Evolutionary conservation across 2,329 filamentous ascomycete genomes (phyloP).

Genomic region (Fusarium albidum): DNA sequence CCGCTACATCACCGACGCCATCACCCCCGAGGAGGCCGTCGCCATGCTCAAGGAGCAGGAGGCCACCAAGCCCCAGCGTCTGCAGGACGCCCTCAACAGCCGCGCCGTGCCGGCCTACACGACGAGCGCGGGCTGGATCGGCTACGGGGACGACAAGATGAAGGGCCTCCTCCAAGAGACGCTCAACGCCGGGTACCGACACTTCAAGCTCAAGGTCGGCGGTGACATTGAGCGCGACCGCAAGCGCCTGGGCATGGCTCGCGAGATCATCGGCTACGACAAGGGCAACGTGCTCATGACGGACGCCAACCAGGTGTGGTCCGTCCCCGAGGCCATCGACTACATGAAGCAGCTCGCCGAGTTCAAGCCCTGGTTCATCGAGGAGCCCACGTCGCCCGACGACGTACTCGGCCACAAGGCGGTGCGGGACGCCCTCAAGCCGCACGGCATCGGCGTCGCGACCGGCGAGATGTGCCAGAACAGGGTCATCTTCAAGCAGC

Average conservation of each 20-base stretch:
- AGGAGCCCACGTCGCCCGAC: constrained; percentile 91
- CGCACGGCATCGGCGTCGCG: constrained; percentile 81
- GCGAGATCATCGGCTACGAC: constrained; percentile 84
- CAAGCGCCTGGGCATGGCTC: constrained; percentile 74
- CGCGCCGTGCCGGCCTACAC: constrained; percentile 89
- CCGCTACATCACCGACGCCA: constrained; percentile 92
- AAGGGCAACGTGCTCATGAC: constrained; percentile 88
- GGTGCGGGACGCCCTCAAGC: constrained; percentile 79
- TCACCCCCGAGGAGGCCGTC: constrained; percentile 85
- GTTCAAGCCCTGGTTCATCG: constrained; percentile 93
- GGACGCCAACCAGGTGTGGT: constrained; percentile 94
- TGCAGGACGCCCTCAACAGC: constrained; percentile 76
- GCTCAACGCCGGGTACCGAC: constrained; percentile 76
- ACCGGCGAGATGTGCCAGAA: constrained; percentile 98
- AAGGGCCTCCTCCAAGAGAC: constrained; percentile 77
- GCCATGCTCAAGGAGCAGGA: constrained; percentile 72
- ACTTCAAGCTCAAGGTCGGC: constrained; percentile 95
- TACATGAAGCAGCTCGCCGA: constrained; percentile 85
- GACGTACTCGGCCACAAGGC: constrained; percentile 90
- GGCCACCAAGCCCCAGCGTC: constrained; percentile 72
- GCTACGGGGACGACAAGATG: constrained; percentile 90
- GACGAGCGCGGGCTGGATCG: constrained; percentile 90
- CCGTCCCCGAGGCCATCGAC: constrained; percentile 84
- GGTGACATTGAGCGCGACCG: constrained; percentile 75
- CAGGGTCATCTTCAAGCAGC: constrained; percentile 92